phyloP scores from a whole-genome alignment of 140 eudicot genomes.

The Ambrosia hybrid region DNA sequence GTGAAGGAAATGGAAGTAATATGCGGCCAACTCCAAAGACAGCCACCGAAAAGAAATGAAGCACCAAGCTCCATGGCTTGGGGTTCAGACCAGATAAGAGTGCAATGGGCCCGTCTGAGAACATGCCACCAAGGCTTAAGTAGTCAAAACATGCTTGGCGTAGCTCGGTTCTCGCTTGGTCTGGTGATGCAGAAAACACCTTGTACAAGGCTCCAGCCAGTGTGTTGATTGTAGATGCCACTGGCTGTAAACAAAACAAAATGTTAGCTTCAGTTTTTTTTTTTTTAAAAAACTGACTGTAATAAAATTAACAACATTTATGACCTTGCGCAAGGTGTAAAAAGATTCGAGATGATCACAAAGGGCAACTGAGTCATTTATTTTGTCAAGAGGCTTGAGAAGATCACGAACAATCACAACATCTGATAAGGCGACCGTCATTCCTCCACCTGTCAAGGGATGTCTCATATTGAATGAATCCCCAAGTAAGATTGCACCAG shows the following conservation, averaged over 20 bases:
- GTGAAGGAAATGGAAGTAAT: constrained; percentile 62
- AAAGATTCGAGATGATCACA: constrained; percentile 51
- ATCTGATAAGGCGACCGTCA: constrained; percentile 64
- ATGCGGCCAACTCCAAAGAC: constrained; percentile 58
- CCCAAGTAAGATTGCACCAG: constrained; percentile 59
- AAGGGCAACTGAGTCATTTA: constrained; percentile 46
- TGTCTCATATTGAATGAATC: constrained; percentile 65
- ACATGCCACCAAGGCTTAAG: constrained; percentile 57
- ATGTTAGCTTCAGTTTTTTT: not conserved
- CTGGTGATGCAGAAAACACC: constrained; percentile 43
- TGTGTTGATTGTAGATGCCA: not conserved
- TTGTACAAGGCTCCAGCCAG: not conserved
- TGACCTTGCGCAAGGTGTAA: constrained; percentile 57
- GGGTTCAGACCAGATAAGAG: constrained; percentile 57
- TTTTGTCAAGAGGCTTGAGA: constrained; percentile 38
- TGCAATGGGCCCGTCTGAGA: constrained; percentile 53
- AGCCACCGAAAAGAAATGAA: constrained; percentile 64
- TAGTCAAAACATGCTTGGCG: constrained; percentile 65
- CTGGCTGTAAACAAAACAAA: not conserved
- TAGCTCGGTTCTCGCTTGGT: constrained; percentile 55
- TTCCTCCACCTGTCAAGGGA: constrained; percentile 70
- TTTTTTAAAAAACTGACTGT: not conserved
- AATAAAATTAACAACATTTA: no score
- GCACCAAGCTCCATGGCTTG: constrained; percentile 52
- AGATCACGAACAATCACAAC: constrained; percentile 52